Base-by-base conservation (phyloP, 176 grass and related monocot genomes). In the Stipa capillata region DNA sequence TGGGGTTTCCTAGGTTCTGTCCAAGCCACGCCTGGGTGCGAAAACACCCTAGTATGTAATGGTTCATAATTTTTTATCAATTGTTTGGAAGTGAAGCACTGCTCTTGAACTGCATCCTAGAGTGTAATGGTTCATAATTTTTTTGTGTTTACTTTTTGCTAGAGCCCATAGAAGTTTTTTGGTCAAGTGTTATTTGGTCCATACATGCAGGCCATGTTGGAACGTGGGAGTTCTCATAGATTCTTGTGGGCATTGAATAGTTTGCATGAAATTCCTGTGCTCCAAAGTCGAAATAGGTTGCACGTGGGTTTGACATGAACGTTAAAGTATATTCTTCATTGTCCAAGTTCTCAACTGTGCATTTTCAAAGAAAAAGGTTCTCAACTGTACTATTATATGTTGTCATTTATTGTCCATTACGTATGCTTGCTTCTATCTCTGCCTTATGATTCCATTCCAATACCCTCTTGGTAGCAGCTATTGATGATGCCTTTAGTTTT, bases 221-320 rank as follows among this genome's bases (percentile, higher is more conserved):
- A n/a, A n/a, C n/a, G n/a, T n/a, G n/a, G n/a, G 11, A 6, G 33
- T 61, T 27, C 13, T 28, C 23, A 57, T 57, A 27, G 24, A 57
- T 57, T 28, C 54, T 57, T 57, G 54, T 57, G 24, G 54, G 24
- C 23, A 56, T n/a, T 57, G 54, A 57, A 57, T 11, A 28, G 14
- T 27, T 13, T 9, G 11, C 24, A 29, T 29, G 25, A 29, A 15
- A 28, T 58, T 56, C 12, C 55, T 58, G 55, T 23, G n/a, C n/a
- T n/a, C 33, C 39, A 47, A 67, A 67, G 57, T 2, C 34, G n/a
- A n/a, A n/a, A n/a, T n/a, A n/a, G n/a, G n/a, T 40, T 77, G 31
- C 25, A n/a, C n/a, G n/a, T 79, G 25, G n/a, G 27, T 72, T 74
- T 79, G 76, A 65, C 45, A 65, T 67, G 16, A 29, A 73, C 34